phyloP scores from a whole-genome alignment of 768 basidiomycete species.

The Boletus tylopilopsis region DNA sequence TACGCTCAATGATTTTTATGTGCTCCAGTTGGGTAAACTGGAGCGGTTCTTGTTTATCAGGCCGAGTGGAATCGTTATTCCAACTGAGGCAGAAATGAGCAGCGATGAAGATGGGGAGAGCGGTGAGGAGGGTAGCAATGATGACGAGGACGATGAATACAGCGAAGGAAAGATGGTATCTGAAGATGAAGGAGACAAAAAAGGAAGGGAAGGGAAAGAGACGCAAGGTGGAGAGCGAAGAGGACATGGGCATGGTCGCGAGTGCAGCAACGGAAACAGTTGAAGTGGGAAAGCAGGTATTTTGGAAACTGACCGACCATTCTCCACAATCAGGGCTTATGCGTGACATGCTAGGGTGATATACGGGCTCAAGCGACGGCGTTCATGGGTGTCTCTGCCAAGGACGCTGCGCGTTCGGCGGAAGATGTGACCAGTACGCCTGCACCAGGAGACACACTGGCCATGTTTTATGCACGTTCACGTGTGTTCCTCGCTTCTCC shows the following conservation, averaged over 20 bases:
- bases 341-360: conserved; percentile 25
- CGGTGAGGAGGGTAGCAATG: conserved; percentile 54
- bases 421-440: conserved; percentile 80
- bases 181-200: not conserved
- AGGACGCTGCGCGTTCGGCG: conserved; percentile 46
- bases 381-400: conserved; percentile 66
- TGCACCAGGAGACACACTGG: conserved; percentile 77
- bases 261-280: no score
- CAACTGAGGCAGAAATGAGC: conserved; percentile 56
- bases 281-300: conserved; percentile 17
- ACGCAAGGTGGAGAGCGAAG: no score
- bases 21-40: conserved; percentile 78
- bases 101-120: conserved; percentile 62
- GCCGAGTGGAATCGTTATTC: conserved; percentile 56
- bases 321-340: not conserved
- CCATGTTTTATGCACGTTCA: conserved; percentile 78
- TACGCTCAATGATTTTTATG: conserved; percentile 85
- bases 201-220: conserved; percentile 9
- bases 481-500: conserved; percentile 40
- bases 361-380: conserved; percentile 42
- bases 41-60: conserved; percentile 75
- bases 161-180: conserved; percentile 1
- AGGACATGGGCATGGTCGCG: no score
- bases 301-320: not conserved
- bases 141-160: conserved; percentile 33